Conservation (phyloP, 1,284 basidiomycete species). For the Tremellales sp. region DNA sequence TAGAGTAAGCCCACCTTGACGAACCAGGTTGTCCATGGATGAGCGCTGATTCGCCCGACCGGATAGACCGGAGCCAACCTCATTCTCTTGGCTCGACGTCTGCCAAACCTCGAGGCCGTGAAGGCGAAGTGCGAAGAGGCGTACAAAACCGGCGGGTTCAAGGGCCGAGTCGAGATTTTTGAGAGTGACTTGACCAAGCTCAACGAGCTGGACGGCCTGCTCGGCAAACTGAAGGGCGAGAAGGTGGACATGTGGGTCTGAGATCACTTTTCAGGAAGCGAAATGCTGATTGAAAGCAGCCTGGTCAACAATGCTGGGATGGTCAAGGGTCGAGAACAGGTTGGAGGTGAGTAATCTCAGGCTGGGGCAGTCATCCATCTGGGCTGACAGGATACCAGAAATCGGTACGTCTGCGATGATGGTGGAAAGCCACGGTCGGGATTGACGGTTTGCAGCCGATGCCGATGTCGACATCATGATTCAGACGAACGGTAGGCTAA, state of each 20-base stretch:
- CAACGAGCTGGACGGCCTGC: constrained; percentile 23
- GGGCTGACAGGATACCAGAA: constrained; percentile 18
- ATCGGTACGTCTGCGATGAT: constrained; percentile 20
- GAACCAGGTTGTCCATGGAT: too few species aligned
- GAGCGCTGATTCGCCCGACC: too few species aligned
- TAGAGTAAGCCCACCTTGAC: too few species aligned
- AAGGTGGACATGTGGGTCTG: constrained; percentile 40
- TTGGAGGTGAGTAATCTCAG: constrained; percentile 35
- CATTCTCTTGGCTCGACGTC: constrained; percentile 39
- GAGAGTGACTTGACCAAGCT: constrained; percentile 41
- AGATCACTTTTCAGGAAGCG: not conserved
- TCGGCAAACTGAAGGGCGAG: constrained; percentile 30
- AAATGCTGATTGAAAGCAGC: constrained; percentile 18
- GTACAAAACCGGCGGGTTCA: constrained; percentile 21
- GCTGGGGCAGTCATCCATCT: not conserved
- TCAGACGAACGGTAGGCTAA: constrained; percentile 66
- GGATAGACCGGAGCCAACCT: constrained; percentile 42
- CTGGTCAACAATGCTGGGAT: constrained; percentile 50
- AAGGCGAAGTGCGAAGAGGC: constrained; percentile 28
- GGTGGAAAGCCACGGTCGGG: not conserved
- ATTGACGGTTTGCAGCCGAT: constrained; percentile 16
- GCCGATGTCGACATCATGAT: constrained; percentile 65
- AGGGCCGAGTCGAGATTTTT: constrained; percentile 33
- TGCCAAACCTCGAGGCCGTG: constrained; percentile 33
- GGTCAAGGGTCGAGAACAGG: constrained; percentile 44